phyloP scores from a whole-genome alignment of 169 alveolate genomes.

The Cyclospora cayetanensis region DNA sequence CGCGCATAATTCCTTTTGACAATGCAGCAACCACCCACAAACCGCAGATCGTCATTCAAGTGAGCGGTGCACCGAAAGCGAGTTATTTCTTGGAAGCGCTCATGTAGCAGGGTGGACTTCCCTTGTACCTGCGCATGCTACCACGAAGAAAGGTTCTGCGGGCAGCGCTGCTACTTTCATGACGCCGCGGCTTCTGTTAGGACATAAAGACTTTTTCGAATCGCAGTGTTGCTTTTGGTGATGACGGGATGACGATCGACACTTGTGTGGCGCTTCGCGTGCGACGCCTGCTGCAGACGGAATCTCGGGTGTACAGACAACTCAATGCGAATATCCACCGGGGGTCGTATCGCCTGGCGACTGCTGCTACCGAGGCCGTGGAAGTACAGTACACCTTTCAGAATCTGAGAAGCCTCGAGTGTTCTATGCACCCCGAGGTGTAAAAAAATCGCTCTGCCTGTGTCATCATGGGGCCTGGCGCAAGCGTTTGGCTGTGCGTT shows the following conservation, averaged over 20 bases:
- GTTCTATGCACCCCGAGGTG: not conserved
- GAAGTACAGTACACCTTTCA: not conserved
- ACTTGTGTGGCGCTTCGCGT: not conserved
- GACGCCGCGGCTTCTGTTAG: not conserved
- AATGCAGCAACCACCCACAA: constrained; percentile 70
- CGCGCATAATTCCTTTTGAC: constrained; percentile 15
- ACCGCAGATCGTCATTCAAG: constrained; percentile 62
- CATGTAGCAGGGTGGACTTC: not conserved
- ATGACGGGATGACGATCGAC: too few species aligned
- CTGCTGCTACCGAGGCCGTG: constrained; percentile 73
- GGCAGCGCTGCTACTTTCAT: not conserved
- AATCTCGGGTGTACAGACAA: not conserved
- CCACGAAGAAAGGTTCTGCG: not conserved
- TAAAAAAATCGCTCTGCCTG: not conserved
- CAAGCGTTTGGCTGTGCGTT: not conserved
- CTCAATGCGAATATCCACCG: constrained; percentile 75
- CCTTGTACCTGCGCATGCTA: not conserved
- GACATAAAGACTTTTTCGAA: not conserved
- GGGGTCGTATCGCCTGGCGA: constrained; percentile 71
- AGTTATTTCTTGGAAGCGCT: not conserved
- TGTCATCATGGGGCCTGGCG: not conserved
- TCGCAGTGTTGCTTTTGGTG: not conserved
- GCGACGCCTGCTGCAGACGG: constrained; percentile 8
- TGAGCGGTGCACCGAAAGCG: not conserved
- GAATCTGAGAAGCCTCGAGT: not conserved